Percentiles rank a stretch among this genome's conserved stretches.
Evolutionary conservation across 1,139 yeast species (phyloP).

Genomic region (Yamadazyma spencermartinsiae): DNA sequence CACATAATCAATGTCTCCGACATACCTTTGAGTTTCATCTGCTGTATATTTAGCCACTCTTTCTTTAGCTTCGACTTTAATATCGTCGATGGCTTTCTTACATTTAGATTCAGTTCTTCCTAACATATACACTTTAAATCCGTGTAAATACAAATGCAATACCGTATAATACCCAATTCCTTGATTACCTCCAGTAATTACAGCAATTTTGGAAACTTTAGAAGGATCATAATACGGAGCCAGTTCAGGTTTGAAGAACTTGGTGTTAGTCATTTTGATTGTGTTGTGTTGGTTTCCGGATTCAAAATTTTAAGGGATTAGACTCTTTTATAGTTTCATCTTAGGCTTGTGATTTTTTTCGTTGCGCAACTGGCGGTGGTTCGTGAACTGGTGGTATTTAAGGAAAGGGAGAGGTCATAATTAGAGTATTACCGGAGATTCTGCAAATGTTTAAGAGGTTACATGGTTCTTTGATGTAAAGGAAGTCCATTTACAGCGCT

Average conservation of each 20-base stretch:
- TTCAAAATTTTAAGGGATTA: too few species aligned
- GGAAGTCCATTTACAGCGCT: too few species aligned
- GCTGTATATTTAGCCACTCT: slow-evolving; percentile 17
- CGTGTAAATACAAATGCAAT: slow-evolving; percentile 44
- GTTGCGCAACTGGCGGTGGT: too few species aligned
- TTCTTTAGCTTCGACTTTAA: slow-evolving; percentile 25
- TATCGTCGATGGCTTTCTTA: slow-evolving; percentile 35
- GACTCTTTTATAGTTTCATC: too few species aligned
- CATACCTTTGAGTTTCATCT: slow-evolving; percentile 15
- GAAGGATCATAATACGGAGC: slow-evolving; percentile 37
- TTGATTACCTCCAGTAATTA: slow-evolving; percentile 47
- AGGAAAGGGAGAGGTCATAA: too few species aligned
- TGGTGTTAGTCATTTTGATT: neutral
- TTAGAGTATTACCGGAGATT: too few species aligned
- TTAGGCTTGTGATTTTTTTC: too few species aligned
- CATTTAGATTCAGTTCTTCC: slow-evolving; percentile 42
- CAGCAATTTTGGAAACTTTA: slow-evolving; percentile 38
- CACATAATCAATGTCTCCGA: slow-evolving; percentile 31
- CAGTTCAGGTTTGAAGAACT: slow-evolving; percentile 24
- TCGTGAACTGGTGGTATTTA: too few species aligned
- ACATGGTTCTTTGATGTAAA: too few species aligned
- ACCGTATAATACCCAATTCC: slow-evolving; percentile 48
- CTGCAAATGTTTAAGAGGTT: too few species aligned
- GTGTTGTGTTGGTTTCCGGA: too few species aligned
- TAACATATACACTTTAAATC: slow-evolving; percentile 42